Base-by-base conservation (phyloP, 2,329 filamentous ascomycete genomes). In the Cladosporium sp. region DNA sequence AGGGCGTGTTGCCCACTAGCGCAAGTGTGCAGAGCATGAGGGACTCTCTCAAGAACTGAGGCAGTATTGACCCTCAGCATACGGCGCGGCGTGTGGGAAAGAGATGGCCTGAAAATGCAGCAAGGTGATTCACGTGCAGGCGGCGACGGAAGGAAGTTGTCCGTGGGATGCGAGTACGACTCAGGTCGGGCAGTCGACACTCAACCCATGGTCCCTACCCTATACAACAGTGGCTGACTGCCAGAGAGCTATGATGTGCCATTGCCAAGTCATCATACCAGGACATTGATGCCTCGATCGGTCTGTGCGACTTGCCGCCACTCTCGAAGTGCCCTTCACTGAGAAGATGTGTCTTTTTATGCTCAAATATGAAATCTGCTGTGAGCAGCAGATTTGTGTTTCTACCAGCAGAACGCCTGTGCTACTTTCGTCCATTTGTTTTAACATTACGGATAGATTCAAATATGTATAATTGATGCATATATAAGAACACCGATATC, bases 21-120 rank as follows among this genome's bases (percentile, higher is more conserved):
- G 91, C 93, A 22, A 97, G 92, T 79, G 88, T 89, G 64, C 88
- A 92, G 77, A 97, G 92, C 79, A 91, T 87, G 82, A 85, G 90
- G 69, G 93, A 97, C 74, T 88, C 88, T 15, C 80, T 91, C 61
- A 92, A 93, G 74, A 86, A 70, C 55, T 59, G 56, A 52, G 22
- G 22, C 3, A 5, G 20, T 3, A 45, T 11, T 7, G 42, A 42
- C 14, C 12, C 20, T 45, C 20, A 7, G 25, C 3, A 28, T 4
- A 28, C 20, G 12, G 42, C 5, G 19, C 30, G 12, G 42, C 5
- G 19, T 8, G 20, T 17, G 20, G 20, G 42, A 7, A 7, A 11
- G 12, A 22, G 19, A 14, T 5, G 5, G 2, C 9, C 39, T 1
- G 12, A 28, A 9, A 30, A 14, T 2, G 22, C 15, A 9, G n/a